These are phyloP conservation scores for Trypanosoma melophagium DNA, from an alignment of 208 protist species.

Conservation along the genomic window DNA sequence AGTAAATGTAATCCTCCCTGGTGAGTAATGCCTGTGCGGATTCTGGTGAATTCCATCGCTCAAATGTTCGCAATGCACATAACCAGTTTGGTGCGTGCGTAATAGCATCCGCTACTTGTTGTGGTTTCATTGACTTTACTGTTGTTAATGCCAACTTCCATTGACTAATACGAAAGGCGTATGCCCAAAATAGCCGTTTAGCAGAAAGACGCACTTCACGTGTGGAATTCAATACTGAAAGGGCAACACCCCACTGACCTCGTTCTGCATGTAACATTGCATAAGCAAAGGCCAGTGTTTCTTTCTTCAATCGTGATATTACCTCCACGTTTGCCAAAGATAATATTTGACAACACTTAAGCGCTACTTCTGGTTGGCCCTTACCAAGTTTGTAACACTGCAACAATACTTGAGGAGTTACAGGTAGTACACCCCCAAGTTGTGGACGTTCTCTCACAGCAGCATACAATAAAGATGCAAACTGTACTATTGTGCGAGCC, in stretches of 20 bases:
- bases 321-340: constrained; percentile 32
- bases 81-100: constrained; percentile 32
- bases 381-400: constrained; percentile 51
- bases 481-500: constrained; percentile 44
- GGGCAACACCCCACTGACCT: constrained; percentile 48
- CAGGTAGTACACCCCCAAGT: constrained; percentile 57
- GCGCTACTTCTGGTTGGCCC: constrained; percentile 37
- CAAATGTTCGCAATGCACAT: constrained; percentile 28
- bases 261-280: constrained; percentile 35
- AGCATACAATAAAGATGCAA: constrained; percentile 39
- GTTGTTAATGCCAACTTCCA: constrained; percentile 15
- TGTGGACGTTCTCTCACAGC: constrained; percentile 54
- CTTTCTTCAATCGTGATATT: constrained; percentile 32
- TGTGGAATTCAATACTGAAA: constrained; percentile 39
- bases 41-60: constrained; percentile 23
- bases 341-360: constrained; percentile 44
- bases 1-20: constrained; percentile 4
- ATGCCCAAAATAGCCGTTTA: constrained; percentile 31
- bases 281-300: constrained; percentile 50
- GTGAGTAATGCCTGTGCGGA: constrained; percentile 20
- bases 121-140: constrained; percentile 9
- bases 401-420: constrained; percentile 41
- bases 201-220: constrained; percentile 50
- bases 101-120: constrained; percentile 26
- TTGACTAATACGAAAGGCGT: constrained; percentile 12